A percentile compares a stretch with the other conserved stretches of the same genome.
Evolutionary conservation across 352 stramenopile species (phyloP).

Genomic region (Globisporangium barbulae): DNA sequence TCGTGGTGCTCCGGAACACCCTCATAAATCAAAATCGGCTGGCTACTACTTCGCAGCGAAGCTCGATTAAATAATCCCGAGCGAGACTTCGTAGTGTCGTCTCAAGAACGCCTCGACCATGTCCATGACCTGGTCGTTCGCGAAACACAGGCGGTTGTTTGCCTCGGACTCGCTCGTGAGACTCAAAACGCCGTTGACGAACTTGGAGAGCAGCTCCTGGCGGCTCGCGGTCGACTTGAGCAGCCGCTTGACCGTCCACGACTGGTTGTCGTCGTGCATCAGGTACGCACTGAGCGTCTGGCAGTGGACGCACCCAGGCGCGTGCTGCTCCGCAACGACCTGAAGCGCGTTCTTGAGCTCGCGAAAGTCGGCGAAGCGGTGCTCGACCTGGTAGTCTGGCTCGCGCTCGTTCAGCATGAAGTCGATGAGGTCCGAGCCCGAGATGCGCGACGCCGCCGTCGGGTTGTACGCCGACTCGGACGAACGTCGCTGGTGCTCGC

Average conservation of each 20-base stretch:
- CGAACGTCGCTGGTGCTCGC: constrained; percentile 1
- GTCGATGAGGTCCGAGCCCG: not conserved
- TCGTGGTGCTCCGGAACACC: not conserved
- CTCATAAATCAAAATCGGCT: not conserved
- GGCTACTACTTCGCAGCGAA: not conserved
- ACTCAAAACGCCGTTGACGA: constrained; percentile 16
- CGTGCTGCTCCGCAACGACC: constrained; percentile 2
- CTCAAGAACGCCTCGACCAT: constrained; percentile 16
- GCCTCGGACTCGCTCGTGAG: constrained; percentile 12
- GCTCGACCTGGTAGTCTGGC: constrained; percentile 21
- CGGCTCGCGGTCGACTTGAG: constrained; percentile 2
- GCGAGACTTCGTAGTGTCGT: not conserved
- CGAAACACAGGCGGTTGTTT: constrained; percentile 3
- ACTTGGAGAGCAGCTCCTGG: constrained; percentile 12
- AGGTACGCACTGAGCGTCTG: constrained; percentile 10
- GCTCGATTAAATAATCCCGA: constrained; percentile 15
- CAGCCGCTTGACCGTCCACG: constrained; percentile 11
- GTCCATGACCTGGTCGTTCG: constrained; percentile 8
- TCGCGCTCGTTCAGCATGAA: constrained; percentile 8
- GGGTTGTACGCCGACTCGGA: constrained; percentile 3
- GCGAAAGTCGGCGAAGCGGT: constrained; percentile 17
- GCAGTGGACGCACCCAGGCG: not conserved
- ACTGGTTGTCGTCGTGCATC: constrained; percentile 9
- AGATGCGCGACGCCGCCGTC: constrained; percentile 3
- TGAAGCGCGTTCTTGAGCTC: constrained; percentile 10